These are phyloP conservation scores for Nemania sp. DNA, from an alignment of 2,329 filamentous ascomycete species.

Conservation along the genomic window DNA sequence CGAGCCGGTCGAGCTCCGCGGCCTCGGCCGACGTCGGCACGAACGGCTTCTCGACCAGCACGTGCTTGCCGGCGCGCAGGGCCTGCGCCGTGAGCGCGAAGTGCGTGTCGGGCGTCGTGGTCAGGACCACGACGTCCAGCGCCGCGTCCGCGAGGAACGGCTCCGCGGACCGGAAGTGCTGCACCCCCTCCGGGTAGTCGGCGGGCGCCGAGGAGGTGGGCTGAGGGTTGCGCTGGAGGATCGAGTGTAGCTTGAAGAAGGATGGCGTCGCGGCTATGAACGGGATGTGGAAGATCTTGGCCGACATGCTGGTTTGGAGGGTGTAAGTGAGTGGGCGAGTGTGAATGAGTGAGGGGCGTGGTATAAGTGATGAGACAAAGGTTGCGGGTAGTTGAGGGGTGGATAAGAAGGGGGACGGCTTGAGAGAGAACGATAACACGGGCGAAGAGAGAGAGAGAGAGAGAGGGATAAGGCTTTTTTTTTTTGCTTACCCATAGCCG, in stretches of 20 bases:
- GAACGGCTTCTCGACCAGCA: slow-evolving; percentile 83
- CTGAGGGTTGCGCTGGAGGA: slow-evolving; percentile 74
- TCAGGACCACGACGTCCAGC: slow-evolving; percentile 72
- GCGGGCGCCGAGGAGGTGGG: slow-evolving; percentile 67
- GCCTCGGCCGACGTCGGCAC: slow-evolving; percentile 73
- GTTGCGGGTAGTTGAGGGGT: background rate
- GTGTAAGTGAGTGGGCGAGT: slow-evolving; percentile 14
- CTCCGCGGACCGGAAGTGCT: slow-evolving; percentile 66
- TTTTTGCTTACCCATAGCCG: slow-evolving; percentile 52
- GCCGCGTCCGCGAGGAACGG: slow-evolving; percentile 67
- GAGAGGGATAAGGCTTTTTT: background rate
- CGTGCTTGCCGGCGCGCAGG: slow-evolving; percentile 73
- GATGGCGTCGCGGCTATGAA: slow-evolving; percentile 70
- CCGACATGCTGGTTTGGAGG: slow-evolving; percentile 54
- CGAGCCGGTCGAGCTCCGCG: slow-evolving; percentile 58
- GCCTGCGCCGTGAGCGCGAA: slow-evolving; percentile 67
- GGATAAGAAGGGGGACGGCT: background rate
- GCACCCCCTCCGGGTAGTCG: slow-evolving; percentile 65
- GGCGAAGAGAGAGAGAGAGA: background rate
- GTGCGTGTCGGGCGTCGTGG: slow-evolving; percentile 74
- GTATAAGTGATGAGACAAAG: slow-evolving; percentile 9
- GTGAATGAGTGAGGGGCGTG: slow-evolving; percentile 6
- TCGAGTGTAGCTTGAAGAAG: slow-evolving; percentile 69
- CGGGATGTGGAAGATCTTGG: slow-evolving; percentile 85
- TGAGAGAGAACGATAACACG: background rate